Percentiles rank a stretch among this genome's conserved stretches.
These are phyloP conservation scores for Xanthoceras sorbifolium DNA, from an alignment of 345 rosid genomes.

Conservation along the genomic window DNA sequence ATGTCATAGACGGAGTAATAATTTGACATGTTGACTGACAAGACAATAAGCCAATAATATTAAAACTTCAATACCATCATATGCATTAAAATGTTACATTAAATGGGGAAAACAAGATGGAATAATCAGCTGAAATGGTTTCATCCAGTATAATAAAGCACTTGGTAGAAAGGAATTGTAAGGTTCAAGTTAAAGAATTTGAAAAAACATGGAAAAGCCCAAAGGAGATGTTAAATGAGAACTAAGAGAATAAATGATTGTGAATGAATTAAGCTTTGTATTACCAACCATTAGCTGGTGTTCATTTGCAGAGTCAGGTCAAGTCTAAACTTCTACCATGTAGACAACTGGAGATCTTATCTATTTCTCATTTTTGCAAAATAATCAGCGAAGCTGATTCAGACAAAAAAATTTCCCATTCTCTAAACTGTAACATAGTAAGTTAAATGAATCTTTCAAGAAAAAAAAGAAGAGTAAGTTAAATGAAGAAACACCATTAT, in stretches of 20 bases:
- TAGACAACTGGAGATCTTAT: background rate
- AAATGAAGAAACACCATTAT: background rate
- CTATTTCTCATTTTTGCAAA: background rate
- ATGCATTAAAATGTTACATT: background rate
- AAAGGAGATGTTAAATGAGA: background rate
- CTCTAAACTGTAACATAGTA: background rate
- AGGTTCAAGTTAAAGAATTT: background rate
- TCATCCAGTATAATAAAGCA: background rate
- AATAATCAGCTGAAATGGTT: background rate
- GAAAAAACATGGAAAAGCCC: background rate
- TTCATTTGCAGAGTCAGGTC: background rate
- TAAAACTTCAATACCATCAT: background rate
- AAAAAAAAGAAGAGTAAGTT: no score
- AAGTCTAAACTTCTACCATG: background rate
- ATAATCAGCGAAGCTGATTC: background rate
- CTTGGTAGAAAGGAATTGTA: background rate
- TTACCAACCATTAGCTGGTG: background rate
- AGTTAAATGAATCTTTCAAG: no score
- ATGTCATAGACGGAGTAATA: background rate
- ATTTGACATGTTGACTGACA: background rate
- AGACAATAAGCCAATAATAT: background rate
- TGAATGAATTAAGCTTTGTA: no score
- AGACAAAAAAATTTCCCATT: background rate
- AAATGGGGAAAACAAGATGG: background rate
- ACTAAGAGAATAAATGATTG: background rate